Conservation (phyloP, 768 basidiomycete species). For the Fomitopsis pulvina region DNA sequence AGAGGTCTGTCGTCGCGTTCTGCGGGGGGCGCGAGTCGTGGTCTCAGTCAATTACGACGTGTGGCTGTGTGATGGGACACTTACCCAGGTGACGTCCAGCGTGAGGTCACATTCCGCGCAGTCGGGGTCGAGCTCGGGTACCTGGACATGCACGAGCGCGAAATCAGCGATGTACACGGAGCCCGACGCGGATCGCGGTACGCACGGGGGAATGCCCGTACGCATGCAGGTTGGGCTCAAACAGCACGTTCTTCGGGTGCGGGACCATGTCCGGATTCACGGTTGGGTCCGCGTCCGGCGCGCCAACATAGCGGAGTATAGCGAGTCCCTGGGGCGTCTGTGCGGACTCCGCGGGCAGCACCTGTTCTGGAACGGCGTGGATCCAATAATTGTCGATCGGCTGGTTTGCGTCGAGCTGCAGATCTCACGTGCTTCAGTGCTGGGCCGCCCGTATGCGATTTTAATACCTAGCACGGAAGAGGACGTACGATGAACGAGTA, state of each 20-base stretch:
- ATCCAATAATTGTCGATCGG: conserved; percentile 51
- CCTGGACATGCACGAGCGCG: background rate
- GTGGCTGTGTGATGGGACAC: background rate
- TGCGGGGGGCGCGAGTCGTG: background rate
- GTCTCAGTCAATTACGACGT: conserved; percentile 7
- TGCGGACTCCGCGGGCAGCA: conserved; percentile 19
- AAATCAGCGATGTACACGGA: conserved; percentile 8
- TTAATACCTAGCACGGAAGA: conserved; percentile 23
- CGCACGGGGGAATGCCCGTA: conserved; percentile 6
- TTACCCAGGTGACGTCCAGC: conserved; percentile 17
- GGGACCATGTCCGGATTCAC: conserved; percentile 15
- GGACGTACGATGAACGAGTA: conserved; percentile 37
- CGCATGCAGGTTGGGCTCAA: conserved; percentile 35
- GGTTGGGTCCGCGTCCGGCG: conserved; percentile 35
- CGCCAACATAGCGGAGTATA: conserved; percentile 45
- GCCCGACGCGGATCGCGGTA: background rate
- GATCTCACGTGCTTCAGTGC: background rate
- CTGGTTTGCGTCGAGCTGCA: conserved; percentile 30
- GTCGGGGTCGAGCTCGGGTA: background rate
- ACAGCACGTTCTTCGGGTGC: conserved; percentile 21
- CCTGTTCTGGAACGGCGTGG: conserved; percentile 33
- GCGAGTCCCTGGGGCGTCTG: conserved; percentile 30
- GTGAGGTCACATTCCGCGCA: conserved; percentile 18
- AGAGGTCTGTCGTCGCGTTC: conserved; percentile 15
- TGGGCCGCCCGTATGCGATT: background rate